These are phyloP conservation scores for Aureobasidium sp. DNA, from an alignment of 2,329 filamentous ascomycete genomes.

Conservation along the genomic window DNA sequence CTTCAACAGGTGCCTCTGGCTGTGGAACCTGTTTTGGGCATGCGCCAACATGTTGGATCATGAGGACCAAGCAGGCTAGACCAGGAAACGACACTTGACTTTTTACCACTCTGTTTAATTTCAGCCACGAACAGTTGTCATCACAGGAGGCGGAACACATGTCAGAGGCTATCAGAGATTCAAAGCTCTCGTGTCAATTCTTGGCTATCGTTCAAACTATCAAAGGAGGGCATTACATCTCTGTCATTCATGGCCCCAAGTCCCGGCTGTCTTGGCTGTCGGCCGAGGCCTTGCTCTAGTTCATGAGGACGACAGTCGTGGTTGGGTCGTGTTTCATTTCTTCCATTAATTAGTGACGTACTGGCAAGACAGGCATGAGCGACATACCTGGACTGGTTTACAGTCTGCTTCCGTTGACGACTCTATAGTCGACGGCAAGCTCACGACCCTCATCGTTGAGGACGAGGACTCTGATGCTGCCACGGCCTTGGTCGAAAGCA, in stretches of 20 bases:
- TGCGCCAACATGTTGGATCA: background rate
- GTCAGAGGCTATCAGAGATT: background rate
- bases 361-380: background rate
- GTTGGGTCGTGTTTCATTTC: background rate
- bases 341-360: background rate
- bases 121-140: background rate
- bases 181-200: background rate
- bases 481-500: constrained; percentile 85
- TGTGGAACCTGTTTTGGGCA: background rate
- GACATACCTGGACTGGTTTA: constrained; percentile 32
- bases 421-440: constrained; percentile 98
- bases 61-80: background rate
- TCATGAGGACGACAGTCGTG: background rate
- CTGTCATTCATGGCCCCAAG: background rate
- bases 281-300: background rate
- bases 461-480: constrained; percentile 89
- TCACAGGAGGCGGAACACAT: background rate
- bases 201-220: constrained; percentile 1
- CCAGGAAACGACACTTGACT: background rate
- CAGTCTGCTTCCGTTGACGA: constrained; percentile 72
- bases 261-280: background rate
- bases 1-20: background rate
- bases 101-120: no score
- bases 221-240: constrained; percentile 8
- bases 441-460: constrained; percentile 89